Evolutionary conservation across 2,329 filamentous ascomycete species (phyloP).

Genomic region (Tolypocladium endophyticum): DNA sequence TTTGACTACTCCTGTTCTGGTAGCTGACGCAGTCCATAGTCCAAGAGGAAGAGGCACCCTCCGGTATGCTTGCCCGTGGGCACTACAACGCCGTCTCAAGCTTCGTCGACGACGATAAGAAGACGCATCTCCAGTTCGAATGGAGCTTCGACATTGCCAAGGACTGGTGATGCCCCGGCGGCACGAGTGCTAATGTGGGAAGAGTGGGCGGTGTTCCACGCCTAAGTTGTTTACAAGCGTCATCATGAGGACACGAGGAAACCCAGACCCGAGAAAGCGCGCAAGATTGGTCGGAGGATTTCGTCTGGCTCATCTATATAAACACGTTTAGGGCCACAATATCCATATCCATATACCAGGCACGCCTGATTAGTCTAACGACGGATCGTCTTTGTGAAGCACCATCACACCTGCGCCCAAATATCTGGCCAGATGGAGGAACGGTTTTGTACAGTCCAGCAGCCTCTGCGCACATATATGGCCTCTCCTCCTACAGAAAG

Average conservation of each 20-base stretch:
- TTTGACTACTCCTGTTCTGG: too few relatives aligned
- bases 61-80: slow-evolving; percentile 80
- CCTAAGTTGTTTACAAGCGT: slow-evolving; percentile 6
- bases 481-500: slow-evolving; percentile 42
- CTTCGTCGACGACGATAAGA: slow-evolving; percentile 93
- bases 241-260: slow-evolving; percentile 11
- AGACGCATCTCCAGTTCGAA: slow-evolving; percentile 81
- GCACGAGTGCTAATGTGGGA: not conserved
- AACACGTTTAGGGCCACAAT: not conserved
- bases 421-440: not conserved
- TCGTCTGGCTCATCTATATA: not conserved
- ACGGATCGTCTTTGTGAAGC: not conserved
- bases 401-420: not conserved
- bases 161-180: slow-evolving; percentile 59
- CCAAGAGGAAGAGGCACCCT: slow-evolving; percentile 82
- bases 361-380: not conserved
- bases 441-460: too few relatives aligned
- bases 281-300: not conserved
- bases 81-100: slow-evolving; percentile 82
- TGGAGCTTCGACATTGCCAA: slow-evolving; percentile 97
- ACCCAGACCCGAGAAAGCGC: not conserved
- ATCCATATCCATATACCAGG: not conserved
- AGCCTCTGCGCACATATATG: not conserved
- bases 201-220: not conserved
- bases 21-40: slow-evolving; percentile 39